Evolutionary conservation across 2,329 filamentous ascomycete species (phyloP), one percentile per base, ranked within the genome.

Genomic region (Botrytis elliptica): DNA sequence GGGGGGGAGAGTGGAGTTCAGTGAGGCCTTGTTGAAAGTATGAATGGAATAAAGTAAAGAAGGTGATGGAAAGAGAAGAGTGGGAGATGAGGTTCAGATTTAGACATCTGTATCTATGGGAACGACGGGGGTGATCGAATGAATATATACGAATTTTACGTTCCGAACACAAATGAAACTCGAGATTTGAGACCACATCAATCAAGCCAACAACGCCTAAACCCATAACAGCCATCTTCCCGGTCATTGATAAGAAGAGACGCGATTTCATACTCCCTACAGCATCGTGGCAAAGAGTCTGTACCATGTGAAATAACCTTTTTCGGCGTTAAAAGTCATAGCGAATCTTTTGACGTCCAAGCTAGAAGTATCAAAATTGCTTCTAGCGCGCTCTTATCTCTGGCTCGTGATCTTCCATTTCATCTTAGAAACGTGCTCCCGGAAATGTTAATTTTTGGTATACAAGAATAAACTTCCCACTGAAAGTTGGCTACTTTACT

Each of bases 361-460:
- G 64, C 64, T 67, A 67, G 64, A 67, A 52, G 65, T 67, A 52
- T 55, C 46, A 67, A 9, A 67, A 55, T 40, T 29, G 36, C 65
- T 67, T 67, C 65, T 67, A 67, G 65, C 46, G 52, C 38, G 8
- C 36, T 55, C 25, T 55, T 40, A 40, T 55, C 46, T 38, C 36
- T 55, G 20, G 20, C 46, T 40, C 18, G 25, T 29, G 14, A 55
- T 25, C 36, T 55, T 29, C n/a, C 18, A 68, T 40, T 40, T 68
- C 36, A 55, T 40, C 65, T 29, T 22, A 40, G 46, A 55, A 55
- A 55, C 36, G n/a, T 52, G 64, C 65, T 55, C 36, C n/a, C 33
- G 20, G 7, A 29, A 52, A 29, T 55, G 33, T 10, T 22, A 16
- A 29, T 29, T 68, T 42, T 42, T 29, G 36, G 25, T 42, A 55